These are phyloP conservation scores for Fomitiporia mediterranea DNA, from an alignment of 1,284 basidiomycete genomes.

Conservation along the genomic window DNA sequence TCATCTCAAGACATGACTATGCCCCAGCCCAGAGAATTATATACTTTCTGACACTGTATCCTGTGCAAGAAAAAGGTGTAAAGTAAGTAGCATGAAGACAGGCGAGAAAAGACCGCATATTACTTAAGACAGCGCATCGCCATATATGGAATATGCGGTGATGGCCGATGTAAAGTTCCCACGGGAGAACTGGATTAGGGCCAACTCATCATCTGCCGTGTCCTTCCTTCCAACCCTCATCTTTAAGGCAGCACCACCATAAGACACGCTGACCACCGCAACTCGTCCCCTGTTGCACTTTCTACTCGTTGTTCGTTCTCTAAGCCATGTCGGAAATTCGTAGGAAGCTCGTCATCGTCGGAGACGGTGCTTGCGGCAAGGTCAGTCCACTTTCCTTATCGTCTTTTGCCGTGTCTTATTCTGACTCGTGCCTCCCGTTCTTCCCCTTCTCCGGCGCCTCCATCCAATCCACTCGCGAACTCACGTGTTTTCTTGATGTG, in stretches of 20 bases:
- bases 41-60: too few species aligned
- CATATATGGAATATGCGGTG: not conserved
- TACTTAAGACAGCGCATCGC: too few species aligned
- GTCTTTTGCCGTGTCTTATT: not conserved
- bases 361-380: slow-evolving; percentile 84
- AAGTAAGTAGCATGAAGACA: too few species aligned
- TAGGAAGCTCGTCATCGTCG: slow-evolving; percentile 77
- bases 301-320: not conserved
- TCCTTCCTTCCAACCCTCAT: not conserved
- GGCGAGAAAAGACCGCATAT: too few species aligned
- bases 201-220: not conserved
- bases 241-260: not conserved
- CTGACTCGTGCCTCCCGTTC: not conserved
- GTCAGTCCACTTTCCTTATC: slow-evolving; percentile 30
- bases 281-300: not conserved
- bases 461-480: not conserved
- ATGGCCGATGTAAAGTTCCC: not conserved
- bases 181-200: not conserved
- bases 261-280: not conserved
- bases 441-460: not conserved
- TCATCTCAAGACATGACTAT: too few species aligned
- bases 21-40: too few species aligned
- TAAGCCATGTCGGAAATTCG: slow-evolving; percentile 38
- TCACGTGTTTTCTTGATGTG: not conserved
- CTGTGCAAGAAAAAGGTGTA: too few species aligned